Conservation (phyloP, 305 asterid genomes). For the Solanum hybrid region DNA sequence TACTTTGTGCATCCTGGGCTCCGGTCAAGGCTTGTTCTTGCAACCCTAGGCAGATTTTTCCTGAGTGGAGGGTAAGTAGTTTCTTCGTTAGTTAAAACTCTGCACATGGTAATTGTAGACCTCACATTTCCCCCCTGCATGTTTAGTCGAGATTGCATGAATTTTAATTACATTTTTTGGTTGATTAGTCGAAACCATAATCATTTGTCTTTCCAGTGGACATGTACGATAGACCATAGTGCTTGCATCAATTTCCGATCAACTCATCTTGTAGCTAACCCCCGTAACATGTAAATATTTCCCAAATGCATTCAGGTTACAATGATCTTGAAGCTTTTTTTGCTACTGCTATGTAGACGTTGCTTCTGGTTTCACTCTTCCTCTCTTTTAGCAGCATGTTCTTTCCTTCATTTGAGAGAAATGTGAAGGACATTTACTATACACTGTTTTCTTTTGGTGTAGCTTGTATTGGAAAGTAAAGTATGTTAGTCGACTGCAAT, state of each 20-base stretch:
- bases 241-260: not conserved
- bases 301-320: not conserved
- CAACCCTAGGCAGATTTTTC: constrained; percentile 82
- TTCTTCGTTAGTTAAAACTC: not conserved
- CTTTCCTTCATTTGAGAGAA: not conserved
- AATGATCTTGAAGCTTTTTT: not conserved
- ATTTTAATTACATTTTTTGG: not conserved
- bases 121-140: not conserved
- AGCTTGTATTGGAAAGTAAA: constrained; percentile 92
- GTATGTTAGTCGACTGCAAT: constrained; percentile 79
- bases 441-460: not conserved
- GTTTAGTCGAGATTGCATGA: not conserved
- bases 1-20: constrained; percentile 94
- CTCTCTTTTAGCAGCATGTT: not conserved
- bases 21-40: constrained; percentile 73
- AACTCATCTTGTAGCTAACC: not conserved
- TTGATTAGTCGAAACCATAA: not conserved
- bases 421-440: not conserved
- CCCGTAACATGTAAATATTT: not conserved
- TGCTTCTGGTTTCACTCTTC: not conserved
- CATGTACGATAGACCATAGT: not conserved
- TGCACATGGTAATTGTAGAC: not conserved
- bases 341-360: not conserved
- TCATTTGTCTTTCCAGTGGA: not conserved
- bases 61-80: constrained; percentile 80